Base-by-base conservation (phyloP, 2,329 filamentous ascomycete species). In the Talaromyces funiculosus region DNA sequence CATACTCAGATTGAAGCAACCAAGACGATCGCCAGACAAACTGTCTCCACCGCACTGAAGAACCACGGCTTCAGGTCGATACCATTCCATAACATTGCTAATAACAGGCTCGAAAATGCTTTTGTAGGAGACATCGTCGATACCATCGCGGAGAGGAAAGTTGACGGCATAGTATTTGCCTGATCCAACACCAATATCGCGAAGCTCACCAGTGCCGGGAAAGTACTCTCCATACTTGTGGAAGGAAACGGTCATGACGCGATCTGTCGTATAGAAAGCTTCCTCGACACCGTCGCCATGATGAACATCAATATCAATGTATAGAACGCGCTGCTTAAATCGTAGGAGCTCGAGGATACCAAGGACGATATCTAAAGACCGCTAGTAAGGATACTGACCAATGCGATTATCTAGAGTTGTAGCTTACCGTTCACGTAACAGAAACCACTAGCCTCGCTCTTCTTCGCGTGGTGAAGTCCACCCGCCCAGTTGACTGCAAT, bases 391-490 rank as follows among this genome's bases (percentile, higher is more conserved):
- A 45, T 2, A 26, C 7, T n/a, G 6, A 20, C 26, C 24, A 6
- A 10, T 38, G 33, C n/a, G 33, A 57, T 20, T 29, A 18, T 12
- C 18, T 35, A 18, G n/a, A 12, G 12, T 43, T 58, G 14, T 33
- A 60, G 43, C 67, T 62, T 69, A 77, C 74, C 93, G 75, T 99
- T 99, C 78, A 97, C 93, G 76, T 99, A 99, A 77, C 94, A 99
- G 75, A 99, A 99, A 0, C 94, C 94, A 51, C 90, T 94, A 0
- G 94, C 93, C 77, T 96, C 92, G 61, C 89, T 88, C 73, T 93
- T 94, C 75, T 97, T 97, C 40, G 94, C 94, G 71, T 99, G 94
- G 75, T 99, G 94, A 42, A 99, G 84, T 45, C 94, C 94, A 60
- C 94, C 94, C 26, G 92, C 93, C 94, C 94, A 99, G 68, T 96